phyloP scores from a whole-genome alignment of 2,329 filamentous ascomycete species.

The Cytospora mali region DNA sequence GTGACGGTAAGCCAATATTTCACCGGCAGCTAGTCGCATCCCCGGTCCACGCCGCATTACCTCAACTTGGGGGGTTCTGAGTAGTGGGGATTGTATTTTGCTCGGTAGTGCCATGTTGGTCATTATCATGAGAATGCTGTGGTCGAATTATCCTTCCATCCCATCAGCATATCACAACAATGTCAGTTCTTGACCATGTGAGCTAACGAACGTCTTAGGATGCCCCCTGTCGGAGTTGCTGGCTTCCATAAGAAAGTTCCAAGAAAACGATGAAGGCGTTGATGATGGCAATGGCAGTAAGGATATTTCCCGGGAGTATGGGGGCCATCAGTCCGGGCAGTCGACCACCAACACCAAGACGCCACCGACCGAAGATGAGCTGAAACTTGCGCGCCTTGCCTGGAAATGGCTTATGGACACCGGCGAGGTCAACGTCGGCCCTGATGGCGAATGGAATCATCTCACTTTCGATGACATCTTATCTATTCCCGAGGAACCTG shows the following conservation, averaged over 20 bases:
- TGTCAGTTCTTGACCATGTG: background rate
- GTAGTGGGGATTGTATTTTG: background rate
- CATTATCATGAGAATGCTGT: background rate
- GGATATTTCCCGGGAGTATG: background rate
- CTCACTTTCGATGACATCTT: slow-evolving; percentile 46
- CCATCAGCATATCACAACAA: background rate
- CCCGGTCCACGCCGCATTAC: background rate
- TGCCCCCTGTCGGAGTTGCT: slow-evolving; percentile 32
- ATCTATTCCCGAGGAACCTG: slow-evolving; percentile 39
- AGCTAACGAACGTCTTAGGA: slow-evolving; percentile 23
- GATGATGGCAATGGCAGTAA: slow-evolving; percentile 6
- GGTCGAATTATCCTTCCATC: background rate
- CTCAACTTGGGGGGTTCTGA: background rate
- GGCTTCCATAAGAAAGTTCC: slow-evolving; percentile 29
- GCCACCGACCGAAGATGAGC: slow-evolving; percentile 35
- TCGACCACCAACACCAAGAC: slow-evolving; percentile 3
- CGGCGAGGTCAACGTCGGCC: slow-evolving; percentile 45
- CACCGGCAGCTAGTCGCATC: background rate
- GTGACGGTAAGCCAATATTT: slow-evolving; percentile 42
- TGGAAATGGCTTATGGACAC: slow-evolving; percentile 46
- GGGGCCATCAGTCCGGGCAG: background rate
- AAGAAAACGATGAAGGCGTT: slow-evolving; percentile 14
- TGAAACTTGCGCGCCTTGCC: slow-evolving; percentile 43
- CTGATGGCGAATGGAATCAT: slow-evolving; percentile 40
- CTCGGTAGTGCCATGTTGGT: background rate